Evolutionary conservation across 1,284 basidiomycete species (phyloP).

Genomic region (Coniferiporia sulphurascens): DNA sequence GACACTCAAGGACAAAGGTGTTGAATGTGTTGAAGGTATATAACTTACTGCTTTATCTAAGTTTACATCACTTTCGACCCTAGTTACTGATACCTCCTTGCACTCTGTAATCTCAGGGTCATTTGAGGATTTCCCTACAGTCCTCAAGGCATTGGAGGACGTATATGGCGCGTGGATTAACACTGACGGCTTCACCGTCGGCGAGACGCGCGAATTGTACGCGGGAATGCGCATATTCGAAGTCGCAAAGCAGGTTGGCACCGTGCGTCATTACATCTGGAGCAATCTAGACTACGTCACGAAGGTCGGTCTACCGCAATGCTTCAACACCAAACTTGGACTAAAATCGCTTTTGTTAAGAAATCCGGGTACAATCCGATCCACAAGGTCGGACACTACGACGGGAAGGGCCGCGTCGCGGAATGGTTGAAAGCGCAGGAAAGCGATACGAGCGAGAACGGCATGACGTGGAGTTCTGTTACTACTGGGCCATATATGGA

Average conservation of each 20-base stretch:
- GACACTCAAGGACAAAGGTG: constrained; percentile 35
- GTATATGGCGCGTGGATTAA: constrained; percentile 44
- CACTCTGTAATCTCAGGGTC: constrained; percentile 9
- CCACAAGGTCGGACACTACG: constrained; percentile 35
- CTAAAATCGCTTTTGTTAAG: constrained; percentile 1
- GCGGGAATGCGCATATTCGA: constrained; percentile 44
- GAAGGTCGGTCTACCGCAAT: constrained; percentile 31
- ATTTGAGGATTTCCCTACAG: constrained; percentile 31
- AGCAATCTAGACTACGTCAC: constrained; percentile 40
- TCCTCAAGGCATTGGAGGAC: constrained; percentile 34
- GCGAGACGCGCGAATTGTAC: constrained; percentile 40
- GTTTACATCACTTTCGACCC: background rate
- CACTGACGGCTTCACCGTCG: constrained; percentile 43
- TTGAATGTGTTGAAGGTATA: constrained; percentile 43
- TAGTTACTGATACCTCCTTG: background rate
- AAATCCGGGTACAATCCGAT: constrained; percentile 24
- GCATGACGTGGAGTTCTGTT: constrained; percentile 38
- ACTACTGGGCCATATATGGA: constrained; percentile 43
- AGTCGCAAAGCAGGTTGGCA: constrained; percentile 35
- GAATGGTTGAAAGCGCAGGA: constrained; percentile 41
- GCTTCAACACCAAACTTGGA: too few species aligned
- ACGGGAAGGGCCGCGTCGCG: constrained; percentile 41
- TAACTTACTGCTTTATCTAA: constrained; percentile 7
- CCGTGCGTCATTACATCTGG: constrained; percentile 43
- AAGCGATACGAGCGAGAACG: constrained; percentile 33